Base-by-base conservation (phyloP, 2,329 filamentous ascomycete species). In the Zasmidium angulare region DNA sequence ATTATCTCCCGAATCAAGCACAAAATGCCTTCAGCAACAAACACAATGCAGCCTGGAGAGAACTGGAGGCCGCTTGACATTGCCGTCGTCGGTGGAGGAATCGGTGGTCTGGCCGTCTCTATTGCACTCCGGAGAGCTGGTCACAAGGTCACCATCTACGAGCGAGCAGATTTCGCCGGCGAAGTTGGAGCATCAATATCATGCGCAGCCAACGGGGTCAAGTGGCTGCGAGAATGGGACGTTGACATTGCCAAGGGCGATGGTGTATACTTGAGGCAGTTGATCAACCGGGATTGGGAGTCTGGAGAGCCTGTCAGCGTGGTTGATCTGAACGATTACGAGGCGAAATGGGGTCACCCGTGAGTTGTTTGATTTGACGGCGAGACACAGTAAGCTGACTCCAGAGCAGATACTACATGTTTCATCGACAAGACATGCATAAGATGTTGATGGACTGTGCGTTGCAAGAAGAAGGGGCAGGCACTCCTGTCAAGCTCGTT, bases 201-300 rank as follows among this genome's bases (percentile, higher is more conserved):
- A 0, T 89, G 86, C 66, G 87, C 87, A 1, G 86, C 87, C 10
- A 90, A 90, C 66, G 87, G 87, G 7, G 87, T 86, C 1, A 80
- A 85, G 50, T 90, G 86, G 86, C 76, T 90, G 7, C 82, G 88
- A 61, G 85, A 88, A 70, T 90, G 87, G 87, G 77, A 77, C 0
- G 85, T 89, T 1, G 84, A 89, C 66, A 77, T 89, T 1, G 75
- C 76, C 14, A 85, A 84, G 67, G 87, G 86, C 9, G 83, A 88
- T 58, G 86, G 86, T 0, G 87, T 90, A 1, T 76, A 89, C 1
- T 74, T 90, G 51, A 80, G 79, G 72, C 86, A 86, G 67, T 79
- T 90, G 54, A 89, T 90, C 75, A 88, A 86, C 70, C 82, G 84
- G 2, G 86, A 89, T 73, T 90, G 87, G 87, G 82, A 83, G 69